phyloP scores from a whole-genome alignment of 2,329 filamentous ascomycete genomes.

The Aciculosporium take region DNA sequence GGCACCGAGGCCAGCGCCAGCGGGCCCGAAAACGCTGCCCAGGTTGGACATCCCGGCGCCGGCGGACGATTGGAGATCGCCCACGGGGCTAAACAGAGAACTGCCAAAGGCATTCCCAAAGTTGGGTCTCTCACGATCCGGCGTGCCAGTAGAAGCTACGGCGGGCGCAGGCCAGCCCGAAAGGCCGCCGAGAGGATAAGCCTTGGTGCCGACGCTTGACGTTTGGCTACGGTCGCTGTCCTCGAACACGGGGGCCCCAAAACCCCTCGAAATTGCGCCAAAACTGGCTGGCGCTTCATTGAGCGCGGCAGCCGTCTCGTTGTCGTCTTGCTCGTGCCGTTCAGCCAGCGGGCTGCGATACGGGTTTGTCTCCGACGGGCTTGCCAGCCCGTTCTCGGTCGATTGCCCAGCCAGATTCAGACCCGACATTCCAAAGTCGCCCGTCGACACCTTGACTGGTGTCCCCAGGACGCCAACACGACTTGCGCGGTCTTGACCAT shows the following conservation, averaged over 20 bases:
- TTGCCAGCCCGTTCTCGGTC: constrained; percentile 56
- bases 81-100: constrained; percentile 63
- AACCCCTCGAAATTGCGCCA: constrained; percentile 39
- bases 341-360: constrained; percentile 82
- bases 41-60: constrained; percentile 53
- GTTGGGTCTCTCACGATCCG: constrained; percentile 47
- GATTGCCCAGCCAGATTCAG: constrained; percentile 43
- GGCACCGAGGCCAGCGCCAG: constrained; percentile 38
- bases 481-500: constrained; percentile 14
- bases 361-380: constrained; percentile 90
- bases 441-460: constrained; percentile 37
- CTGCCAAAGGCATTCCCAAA: constrained; percentile 55
- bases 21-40: constrained; percentile 55
- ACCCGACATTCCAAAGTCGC: constrained; percentile 50
- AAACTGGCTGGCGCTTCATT: constrained; percentile 34
- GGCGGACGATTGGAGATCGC: constrained; percentile 72
- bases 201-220: constrained; percentile 70
- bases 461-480: constrained; percentile 34
- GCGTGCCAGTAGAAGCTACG: constrained; percentile 46
- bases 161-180: constrained; percentile 47
- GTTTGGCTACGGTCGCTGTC: constrained; percentile 86
- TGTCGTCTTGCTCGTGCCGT: constrained; percentile 50
- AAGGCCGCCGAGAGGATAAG: constrained; percentile 51
- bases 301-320: constrained; percentile 32
- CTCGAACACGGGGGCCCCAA: constrained; percentile 38